phyloP scores from a whole-genome alignment of 768 basidiomycete species.

The Symmetrospora coprosmae region DNA sequence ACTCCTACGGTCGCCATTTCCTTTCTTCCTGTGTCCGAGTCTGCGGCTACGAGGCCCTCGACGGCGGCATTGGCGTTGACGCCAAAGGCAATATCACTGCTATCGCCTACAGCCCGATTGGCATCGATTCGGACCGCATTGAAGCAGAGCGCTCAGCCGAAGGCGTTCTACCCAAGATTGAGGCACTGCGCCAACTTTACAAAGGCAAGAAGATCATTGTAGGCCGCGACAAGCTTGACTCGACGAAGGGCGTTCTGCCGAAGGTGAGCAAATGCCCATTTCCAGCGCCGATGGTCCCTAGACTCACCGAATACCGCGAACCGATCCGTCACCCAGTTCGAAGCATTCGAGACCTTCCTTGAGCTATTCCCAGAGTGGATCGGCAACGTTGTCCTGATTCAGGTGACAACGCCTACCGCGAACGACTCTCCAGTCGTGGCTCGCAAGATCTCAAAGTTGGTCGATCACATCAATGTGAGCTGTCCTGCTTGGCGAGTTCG shows the following conservation, averaged over 20 bases:
- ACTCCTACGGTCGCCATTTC: constrained; percentile 92
- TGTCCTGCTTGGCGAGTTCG: constrained; percentile 2
- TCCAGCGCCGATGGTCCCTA: no score
- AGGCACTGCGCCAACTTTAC: constrained; percentile 66
- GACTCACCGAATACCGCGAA: no score
- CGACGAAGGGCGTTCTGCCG: constrained; percentile 94
- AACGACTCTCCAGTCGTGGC: constrained; percentile 88
- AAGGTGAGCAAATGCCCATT: constrained; percentile 63
- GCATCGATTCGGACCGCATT: constrained; percentile 83
- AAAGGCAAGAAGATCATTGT: constrained; percentile 97
- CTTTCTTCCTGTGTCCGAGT: constrained; percentile 84
- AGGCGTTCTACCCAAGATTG: constrained; percentile 78
- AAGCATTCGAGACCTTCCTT: constrained; percentile 86
- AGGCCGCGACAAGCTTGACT: constrained; percentile 90
- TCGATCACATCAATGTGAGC: constrained; percentile 71
- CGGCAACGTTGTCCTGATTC: constrained; percentile 43
- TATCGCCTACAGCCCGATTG: constrained; percentile 84
- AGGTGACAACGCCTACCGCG: constrained; percentile 85
- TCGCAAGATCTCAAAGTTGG: constrained; percentile 79
- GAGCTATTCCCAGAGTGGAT: constrained; percentile 87
- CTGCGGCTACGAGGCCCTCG: constrained; percentile 76
- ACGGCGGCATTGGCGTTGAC: constrained; percentile 50
- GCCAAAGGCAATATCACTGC: constrained; percentile 61
- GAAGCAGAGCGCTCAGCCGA: constrained; percentile 51
- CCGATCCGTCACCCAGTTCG: no score